Conservation (phyloP, 306 rosid genomes). For the Fragaria nilgerrensis region DNA sequence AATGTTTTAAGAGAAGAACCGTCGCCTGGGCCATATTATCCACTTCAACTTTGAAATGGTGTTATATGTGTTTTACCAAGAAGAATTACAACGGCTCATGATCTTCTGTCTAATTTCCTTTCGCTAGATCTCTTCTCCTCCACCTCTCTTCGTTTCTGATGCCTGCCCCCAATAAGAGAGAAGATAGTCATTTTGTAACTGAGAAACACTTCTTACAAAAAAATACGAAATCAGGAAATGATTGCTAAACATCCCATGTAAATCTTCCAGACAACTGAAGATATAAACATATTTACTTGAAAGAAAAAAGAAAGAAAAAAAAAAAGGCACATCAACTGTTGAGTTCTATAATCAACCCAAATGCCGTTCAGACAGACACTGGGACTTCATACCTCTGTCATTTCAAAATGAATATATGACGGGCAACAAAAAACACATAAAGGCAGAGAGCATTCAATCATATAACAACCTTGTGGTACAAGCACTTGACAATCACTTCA, state of each 20-base stretch:
- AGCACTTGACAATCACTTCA: no score
- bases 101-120: slow-evolving; percentile 73
- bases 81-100: slow-evolving; percentile 39
- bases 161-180: slow-evolving; percentile 4
- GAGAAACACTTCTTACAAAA: neutral
- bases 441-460: no score
- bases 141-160: slow-evolving; percentile 65
- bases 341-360: no score
- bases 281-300: neutral
- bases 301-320: neutral
- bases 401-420: neutral
- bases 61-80: neutral
- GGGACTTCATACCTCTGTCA: neutral
- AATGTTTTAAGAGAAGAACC: no score
- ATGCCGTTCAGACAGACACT: no score
- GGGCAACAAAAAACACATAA: no score
- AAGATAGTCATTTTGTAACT: no score
- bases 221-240: neutral
- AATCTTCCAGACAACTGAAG: neutral
- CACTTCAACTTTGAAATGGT: slow-evolving; percentile 1
- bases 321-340: no score
- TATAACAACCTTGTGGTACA: no score
- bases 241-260: neutral
- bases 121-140: slow-evolving; percentile 83
- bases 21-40: no score